Conservation (phyloP, 1,284 basidiomycete species). For the Limonomyces culmigenus region DNA sequence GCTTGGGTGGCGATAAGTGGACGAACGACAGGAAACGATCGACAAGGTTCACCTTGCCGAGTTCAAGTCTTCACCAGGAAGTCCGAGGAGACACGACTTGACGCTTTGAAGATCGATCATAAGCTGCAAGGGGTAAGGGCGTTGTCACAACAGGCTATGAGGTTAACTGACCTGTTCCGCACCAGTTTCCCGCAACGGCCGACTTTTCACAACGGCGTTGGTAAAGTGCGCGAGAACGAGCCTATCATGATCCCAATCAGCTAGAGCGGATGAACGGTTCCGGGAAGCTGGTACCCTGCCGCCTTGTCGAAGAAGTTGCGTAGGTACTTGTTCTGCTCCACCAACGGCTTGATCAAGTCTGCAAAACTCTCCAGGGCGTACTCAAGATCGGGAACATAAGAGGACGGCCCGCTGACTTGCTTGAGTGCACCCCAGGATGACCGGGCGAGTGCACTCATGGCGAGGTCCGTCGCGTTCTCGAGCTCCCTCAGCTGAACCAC, state of each 20-base stretch:
- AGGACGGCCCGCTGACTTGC: slow-evolving; percentile 74
- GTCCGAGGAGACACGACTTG: slow-evolving; percentile 67
- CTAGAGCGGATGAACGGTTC: background rate
- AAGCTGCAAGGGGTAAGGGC: slow-evolving; percentile 30
- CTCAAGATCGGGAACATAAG: slow-evolving; percentile 65
- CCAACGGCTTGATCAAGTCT: slow-evolving; percentile 47
- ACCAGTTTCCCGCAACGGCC: slow-evolving; percentile 78
- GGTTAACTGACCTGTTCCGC: slow-evolving; percentile 65
- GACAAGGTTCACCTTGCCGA: slow-evolving; percentile 33
- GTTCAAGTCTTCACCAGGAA: slow-evolving; percentile 55
- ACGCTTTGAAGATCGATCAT: slow-evolving; percentile 83
- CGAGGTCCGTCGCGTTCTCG: slow-evolving; percentile 62
- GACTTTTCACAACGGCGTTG: slow-evolving; percentile 70
- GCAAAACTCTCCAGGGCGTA: slow-evolving; percentile 45
- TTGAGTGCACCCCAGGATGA: slow-evolving; percentile 63
- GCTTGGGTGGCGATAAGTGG: slow-evolving; percentile 27
- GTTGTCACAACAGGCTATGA: slow-evolving; percentile 6
- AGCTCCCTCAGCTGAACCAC: slow-evolving; percentile 66
- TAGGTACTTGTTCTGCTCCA: slow-evolving; percentile 88
- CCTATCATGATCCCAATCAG: slow-evolving; percentile 22
- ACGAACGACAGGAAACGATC: slow-evolving; percentile 1
- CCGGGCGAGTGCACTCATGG: slow-evolving; percentile 59
- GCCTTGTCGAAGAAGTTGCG: slow-evolving; percentile 87
- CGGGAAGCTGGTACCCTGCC: slow-evolving; percentile 71
- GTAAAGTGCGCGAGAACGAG: slow-evolving; percentile 75